A percentile compares a stretch with the other conserved stretches of the same genome.
These are phyloP conservation scores for Pseudohalonectria lignicola DNA, from an alignment of 2,329 filamentous ascomycete species.

Conservation along the genomic window DNA sequence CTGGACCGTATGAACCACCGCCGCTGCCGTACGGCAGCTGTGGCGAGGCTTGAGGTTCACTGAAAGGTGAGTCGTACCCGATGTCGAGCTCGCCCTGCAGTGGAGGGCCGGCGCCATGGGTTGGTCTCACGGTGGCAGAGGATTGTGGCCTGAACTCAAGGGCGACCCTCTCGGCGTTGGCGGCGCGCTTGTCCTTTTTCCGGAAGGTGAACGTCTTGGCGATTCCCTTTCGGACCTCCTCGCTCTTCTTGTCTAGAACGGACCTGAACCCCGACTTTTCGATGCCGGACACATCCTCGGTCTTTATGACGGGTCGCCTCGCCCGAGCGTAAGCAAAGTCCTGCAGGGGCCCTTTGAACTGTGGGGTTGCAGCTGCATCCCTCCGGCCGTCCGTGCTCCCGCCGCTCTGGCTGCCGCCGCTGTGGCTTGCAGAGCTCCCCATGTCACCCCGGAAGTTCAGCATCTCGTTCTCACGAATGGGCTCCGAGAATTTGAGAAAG, in stretches of 20 bases:
- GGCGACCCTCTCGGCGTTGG: constrained; percentile 8
- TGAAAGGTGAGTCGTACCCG: constrained; percentile 6
- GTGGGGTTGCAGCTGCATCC: constrained; percentile 12
- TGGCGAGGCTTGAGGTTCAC: too few species aligned
- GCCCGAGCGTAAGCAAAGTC: constrained; percentile 32
- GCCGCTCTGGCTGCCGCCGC: constrained; percentile 25
- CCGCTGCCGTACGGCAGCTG: too few species aligned
- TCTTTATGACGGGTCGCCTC: constrained; percentile 30
- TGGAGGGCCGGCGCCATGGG: constrained; percentile 9
- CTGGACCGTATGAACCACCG: too few species aligned
- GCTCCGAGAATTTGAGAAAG: constrained; percentile 33
- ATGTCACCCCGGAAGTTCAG: constrained; percentile 14
- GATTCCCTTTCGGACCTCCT: constrained; percentile 40
- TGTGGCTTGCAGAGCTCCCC: constrained; percentile 10
- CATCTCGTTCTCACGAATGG: constrained; percentile 19
- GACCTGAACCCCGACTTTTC: constrained; percentile 42
- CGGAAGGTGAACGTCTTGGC: constrained; percentile 42
- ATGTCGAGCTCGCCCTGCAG: constrained; percentile 11
- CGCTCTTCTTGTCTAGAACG: constrained; percentile 43
- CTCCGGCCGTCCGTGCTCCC: constrained; percentile 22
- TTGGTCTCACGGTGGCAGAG: constrained; percentile 23
- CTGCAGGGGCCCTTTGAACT: constrained; percentile 20
- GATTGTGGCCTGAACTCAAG: constrained; percentile 22
- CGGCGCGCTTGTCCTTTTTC: constrained; percentile 26
- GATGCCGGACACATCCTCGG: constrained; percentile 40